Conservation (phyloP, 73 alveolate genomes). For the Blepharisma japonicum region DNA sequence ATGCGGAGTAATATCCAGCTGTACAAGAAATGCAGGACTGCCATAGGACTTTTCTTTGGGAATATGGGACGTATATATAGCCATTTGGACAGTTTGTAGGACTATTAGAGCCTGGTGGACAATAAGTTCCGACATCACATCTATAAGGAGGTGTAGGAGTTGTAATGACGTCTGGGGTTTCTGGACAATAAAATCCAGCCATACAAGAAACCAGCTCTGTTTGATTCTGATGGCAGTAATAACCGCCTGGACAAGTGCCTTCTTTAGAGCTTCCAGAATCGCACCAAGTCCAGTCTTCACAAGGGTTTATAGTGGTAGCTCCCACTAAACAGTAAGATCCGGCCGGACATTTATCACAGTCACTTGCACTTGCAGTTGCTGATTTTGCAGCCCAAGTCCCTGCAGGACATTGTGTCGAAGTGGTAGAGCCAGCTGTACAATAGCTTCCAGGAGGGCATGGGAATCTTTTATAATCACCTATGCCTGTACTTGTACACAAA, state of each 20-base stretch:
- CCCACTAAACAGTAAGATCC: slow-evolving; percentile 67
- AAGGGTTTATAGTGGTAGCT: slow-evolving; percentile 48
- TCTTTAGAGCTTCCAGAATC: slow-evolving; percentile 50
- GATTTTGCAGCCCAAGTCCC: slow-evolving; percentile 60
- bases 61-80: slow-evolving; percentile 28
- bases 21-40: slow-evolving; percentile 47
- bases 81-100: slow-evolving; percentile 46
- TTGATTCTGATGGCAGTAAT: slow-evolving; percentile 38
- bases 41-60: slow-evolving; percentile 14
- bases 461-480: slow-evolving; percentile 42
- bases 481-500: slow-evolving; percentile 49
- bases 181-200: slow-evolving; percentile 48
- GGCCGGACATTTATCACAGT: slow-evolving; percentile 58
- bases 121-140: slow-evolving; percentile 37
- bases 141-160: background rate
- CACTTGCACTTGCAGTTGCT: slow-evolving; percentile 20
- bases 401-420: slow-evolving; percentile 52
- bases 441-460: slow-evolving; percentile 53
- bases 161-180: slow-evolving; percentile 29
- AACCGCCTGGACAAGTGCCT: slow-evolving; percentile 16
- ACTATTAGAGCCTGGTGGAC: slow-evolving; percentile 23
- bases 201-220: slow-evolving; percentile 34
- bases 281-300: slow-evolving; percentile 37
- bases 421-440: slow-evolving; percentile 42
- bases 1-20: slow-evolving; percentile 37